Evolutionary conservation across 148 eudicot species (phyloP), one percentile per base, ranked within the genome.

Genomic region (Rhododendron griersonianum): DNA sequence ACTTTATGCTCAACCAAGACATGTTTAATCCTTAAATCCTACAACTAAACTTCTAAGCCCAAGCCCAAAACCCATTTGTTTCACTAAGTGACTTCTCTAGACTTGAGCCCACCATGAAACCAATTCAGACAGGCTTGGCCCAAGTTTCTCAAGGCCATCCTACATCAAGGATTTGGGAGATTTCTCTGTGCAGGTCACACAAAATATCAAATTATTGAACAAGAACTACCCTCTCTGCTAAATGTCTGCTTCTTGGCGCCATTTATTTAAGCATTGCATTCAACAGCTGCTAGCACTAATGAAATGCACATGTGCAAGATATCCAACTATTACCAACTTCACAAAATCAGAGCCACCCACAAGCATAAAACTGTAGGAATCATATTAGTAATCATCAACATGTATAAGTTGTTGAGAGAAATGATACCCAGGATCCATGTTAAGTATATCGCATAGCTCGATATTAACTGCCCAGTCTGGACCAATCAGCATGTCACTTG

Each of bases 391-490:
- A 78, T 25, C 71, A 47, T 41, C 11, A 67, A 5, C 30, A 30
- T 55, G 67, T 63, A 47, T 25, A 79, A 85, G 14, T 7, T 61
- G 75, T 83, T 25, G 23, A 76, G 16, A 65, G 55, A 81, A 86
- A 44, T 30, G 21, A 87, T 95, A 96, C 98, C 98, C 98, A 53
- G 95, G 98, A 78, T 96, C 92, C 90, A 89, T 91, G 88, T 96
- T 96, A 63, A 96, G 91, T 76, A 96, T 88, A 87, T 96, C 98
- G 81, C 99, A 96, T 47, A 96, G 92, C 91, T 96, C 98, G 55
- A 96, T 92, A 83, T 96, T 96, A 51, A 95, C 89, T 6, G 96
- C 94, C 99, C 99, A 96, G 80, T 96, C 98, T 47, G 98, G 98
- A 89, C 96, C 98, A 82, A 90, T 93, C 85, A 95, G 84, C 92